Conservation (phyloP, 441 rosid species). For the Populus hybrid region DNA sequence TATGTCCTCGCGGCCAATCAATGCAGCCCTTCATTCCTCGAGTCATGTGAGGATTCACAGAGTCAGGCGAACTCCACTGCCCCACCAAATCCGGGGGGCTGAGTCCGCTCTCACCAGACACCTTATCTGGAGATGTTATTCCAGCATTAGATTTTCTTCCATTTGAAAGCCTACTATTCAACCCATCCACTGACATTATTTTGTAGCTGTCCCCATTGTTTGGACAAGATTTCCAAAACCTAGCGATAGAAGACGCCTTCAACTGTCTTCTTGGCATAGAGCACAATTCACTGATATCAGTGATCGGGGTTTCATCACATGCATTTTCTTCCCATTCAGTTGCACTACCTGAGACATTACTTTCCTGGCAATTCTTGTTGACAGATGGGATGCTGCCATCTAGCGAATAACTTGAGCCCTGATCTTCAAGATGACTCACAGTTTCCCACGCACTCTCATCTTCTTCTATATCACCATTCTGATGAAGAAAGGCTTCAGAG, state of each 20-base stretch:
- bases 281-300: conserved; percentile 71
- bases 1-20: conserved; percentile 93
- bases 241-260: conserved; percentile 70
- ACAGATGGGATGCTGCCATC: conserved; percentile 68
- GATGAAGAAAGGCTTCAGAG: conserved; percentile 37
- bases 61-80: conserved; percentile 87
- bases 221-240: conserved; percentile 66
- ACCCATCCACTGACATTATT: conserved; percentile 53
- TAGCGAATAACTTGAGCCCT: conserved; percentile 80
- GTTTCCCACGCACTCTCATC: conserved; percentile 95
- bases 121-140: conserved; percentile 50
- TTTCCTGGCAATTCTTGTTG: conserved; percentile 43
- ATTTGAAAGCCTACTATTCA: conserved; percentile 51
- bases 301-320: conserved; percentile 52
- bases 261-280: conserved; percentile 47
- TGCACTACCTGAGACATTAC: conserved; percentile 55
- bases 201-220: conserved; percentile 54
- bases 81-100: conserved; percentile 57
- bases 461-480: conserved; percentile 59
- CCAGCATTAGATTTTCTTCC: conserved; percentile 58
- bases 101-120: conserved; percentile 51
- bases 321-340: conserved; percentile 53
- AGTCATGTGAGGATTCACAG: conserved; percentile 55
- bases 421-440: conserved; percentile 84
- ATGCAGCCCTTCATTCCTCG: conserved; percentile 95